Conservation (phyloP, 192 early-diverging fungal species). For the Umbelopsis sp. region DNA sequence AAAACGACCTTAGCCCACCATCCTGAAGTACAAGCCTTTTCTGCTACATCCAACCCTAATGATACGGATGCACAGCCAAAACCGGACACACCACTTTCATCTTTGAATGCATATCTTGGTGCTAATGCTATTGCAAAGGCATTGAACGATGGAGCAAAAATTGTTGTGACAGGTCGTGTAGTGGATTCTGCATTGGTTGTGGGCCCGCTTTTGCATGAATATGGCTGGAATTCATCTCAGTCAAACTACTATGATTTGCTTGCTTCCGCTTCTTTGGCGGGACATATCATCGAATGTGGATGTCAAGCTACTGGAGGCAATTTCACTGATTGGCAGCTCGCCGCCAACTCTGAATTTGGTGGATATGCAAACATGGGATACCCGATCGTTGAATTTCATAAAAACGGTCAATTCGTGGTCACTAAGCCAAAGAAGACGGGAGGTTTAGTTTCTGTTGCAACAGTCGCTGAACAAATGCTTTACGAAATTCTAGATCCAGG, state of each 20-base stretch:
- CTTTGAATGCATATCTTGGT: constrained; percentile 68
- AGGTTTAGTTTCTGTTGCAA: constrained; percentile 57
- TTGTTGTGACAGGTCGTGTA: constrained; percentile 68
- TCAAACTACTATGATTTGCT: constrained; percentile 55
- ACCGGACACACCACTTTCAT: constrained; percentile 52
- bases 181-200: constrained; percentile 68
- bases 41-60: constrained; percentile 19
- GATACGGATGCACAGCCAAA: constrained; percentile 53
- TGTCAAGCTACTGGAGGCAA: constrained; percentile 71
- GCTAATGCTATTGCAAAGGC: constrained; percentile 56
- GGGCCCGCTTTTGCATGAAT: constrained; percentile 65
- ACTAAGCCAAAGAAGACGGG: constrained; percentile 67
- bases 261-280: constrained; percentile 63
- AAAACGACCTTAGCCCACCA: constrained; percentile 18
- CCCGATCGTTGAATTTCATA: constrained; percentile 60
- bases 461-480: constrained; percentile 65
- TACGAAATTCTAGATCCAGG: constrained; percentile 70
- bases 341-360: constrained; percentile 50
- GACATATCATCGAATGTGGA: constrained; percentile 71
- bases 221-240: constrained; percentile 44
- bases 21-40: constrained; percentile 23
- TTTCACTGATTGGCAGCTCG: constrained; percentile 67
- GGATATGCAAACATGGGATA: constrained; percentile 72
- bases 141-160: constrained; percentile 56
- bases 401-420: constrained; percentile 55